Conservation (phyloP, 129 eudicot species). For the Arctium lappa region DNA sequence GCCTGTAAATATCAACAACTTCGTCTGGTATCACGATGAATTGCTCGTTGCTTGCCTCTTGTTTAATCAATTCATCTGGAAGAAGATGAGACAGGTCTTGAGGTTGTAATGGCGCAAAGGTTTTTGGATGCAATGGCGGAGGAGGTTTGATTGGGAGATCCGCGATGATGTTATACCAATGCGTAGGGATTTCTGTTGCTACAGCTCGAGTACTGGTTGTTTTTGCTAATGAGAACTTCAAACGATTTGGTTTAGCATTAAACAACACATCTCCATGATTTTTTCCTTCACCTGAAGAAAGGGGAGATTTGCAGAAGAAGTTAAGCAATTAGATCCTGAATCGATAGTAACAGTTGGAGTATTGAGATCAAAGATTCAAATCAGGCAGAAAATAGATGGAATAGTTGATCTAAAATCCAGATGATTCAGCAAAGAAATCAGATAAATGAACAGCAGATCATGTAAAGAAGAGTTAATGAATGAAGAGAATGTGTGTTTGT, state of each 20-base stretch:
- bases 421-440: not conserved
- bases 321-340: not conserved
- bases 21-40: constrained; percentile 79
- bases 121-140: constrained; percentile 73
- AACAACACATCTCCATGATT: constrained; percentile 13
- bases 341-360: not conserved
- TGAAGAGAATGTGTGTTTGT: not conserved
- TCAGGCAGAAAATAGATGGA: not conserved
- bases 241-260: constrained; percentile 22
- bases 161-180: constrained; percentile 84
- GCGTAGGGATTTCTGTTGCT: constrained; percentile 57
- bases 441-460: too few species aligned
- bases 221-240: constrained; percentile 41
- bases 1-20: constrained; percentile 71
- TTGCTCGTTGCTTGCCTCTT: constrained; percentile 56
- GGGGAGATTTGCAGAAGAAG: not conserved
- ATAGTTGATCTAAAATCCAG: not conserved
- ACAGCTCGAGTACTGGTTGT: constrained; percentile 16
- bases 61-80: constrained; percentile 79
- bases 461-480: too few species aligned
- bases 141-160: constrained; percentile 94
- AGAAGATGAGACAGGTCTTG: constrained; percentile 80
- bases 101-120: constrained; percentile 66
- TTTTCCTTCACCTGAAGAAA: constrained; percentile 45
- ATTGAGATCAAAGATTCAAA: not conserved